Evolutionary conservation across 2,329 filamentous ascomycete genomes (phyloP).

Genomic region (Fusarium staphyleae): DNA sequence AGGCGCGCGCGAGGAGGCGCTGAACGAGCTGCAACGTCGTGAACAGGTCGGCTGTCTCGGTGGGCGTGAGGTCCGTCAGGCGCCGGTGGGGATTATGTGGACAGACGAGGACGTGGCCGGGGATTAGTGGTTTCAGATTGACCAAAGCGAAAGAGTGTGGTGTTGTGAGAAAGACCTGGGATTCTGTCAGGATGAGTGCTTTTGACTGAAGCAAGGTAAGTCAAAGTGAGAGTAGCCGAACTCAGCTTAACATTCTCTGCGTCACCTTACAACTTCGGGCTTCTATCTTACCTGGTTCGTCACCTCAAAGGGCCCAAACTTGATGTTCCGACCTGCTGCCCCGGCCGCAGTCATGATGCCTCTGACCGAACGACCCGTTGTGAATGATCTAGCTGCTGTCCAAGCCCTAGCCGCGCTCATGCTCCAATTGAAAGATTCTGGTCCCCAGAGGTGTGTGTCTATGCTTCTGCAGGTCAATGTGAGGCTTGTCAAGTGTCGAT

Average conservation of each 20-base stretch:
- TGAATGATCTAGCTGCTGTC: conserved; percentile 14
- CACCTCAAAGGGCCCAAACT: conserved; percentile 80
- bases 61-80: conserved; percentile 73
- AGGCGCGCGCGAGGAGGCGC: conserved; percentile 70
- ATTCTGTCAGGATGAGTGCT: conserved; percentile 5
- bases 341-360: conserved; percentile 44
- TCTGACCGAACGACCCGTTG: conserved; percentile 19
- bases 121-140: conserved; percentile 93
- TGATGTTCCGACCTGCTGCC: conserved; percentile 49
- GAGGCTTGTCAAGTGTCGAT: not conserved
- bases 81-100: conserved; percentile 73
- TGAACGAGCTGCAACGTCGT: conserved; percentile 84
- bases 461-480: not conserved
- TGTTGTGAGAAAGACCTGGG: conserved; percentile 85
- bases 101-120: conserved; percentile 91
- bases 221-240: not conserved
- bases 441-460: not conserved
- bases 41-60: conserved; percentile 84
- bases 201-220: not conserved
- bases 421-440: conserved; percentile 10
- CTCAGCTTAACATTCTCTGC: too few relatives aligned
- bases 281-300: conserved; percentile 68
- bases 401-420: conserved; percentile 33
- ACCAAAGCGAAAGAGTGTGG: conserved; percentile 85
- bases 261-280: too few relatives aligned